Percentiles rank a stretch among this genome's conserved stretches.
Conservation (phyloP, 495 filamentous ascomycete genomes). For the Penicillium egyptiacum region DNA sequence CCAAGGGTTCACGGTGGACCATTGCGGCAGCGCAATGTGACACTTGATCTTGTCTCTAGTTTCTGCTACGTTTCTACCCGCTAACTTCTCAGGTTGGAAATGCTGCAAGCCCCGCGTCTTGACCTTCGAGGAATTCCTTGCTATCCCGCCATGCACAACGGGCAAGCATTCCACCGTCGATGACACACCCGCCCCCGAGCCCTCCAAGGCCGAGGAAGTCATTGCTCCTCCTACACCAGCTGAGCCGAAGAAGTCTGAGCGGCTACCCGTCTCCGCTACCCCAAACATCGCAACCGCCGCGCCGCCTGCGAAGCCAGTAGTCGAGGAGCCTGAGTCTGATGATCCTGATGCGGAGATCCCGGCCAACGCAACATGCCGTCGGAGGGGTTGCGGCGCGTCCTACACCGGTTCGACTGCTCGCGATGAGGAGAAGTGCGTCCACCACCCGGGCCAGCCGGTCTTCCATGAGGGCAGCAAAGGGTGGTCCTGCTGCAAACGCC, state of each 20-base stretch:
- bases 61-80: not conserved
- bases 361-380: constrained; percentile 70
- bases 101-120: constrained; percentile 98
- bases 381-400: constrained; percentile 65
- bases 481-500: constrained; percentile 93
- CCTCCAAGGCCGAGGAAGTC: constrained; percentile 44
- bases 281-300: constrained; percentile 55
- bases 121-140: constrained; percentile 97
- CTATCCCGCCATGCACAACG: constrained; percentile 89
- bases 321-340: constrained; percentile 83
- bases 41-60: not conserved
- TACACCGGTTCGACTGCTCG: constrained; percentile 61
- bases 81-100: constrained; percentile 76
- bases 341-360: constrained; percentile 70
- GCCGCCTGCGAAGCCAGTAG: constrained; percentile 60
- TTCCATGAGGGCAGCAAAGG: constrained; percentile 99
- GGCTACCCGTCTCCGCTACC: constrained; percentile 37
- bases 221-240: constrained; percentile 33
- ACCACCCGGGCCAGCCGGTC: constrained; percentile 82
- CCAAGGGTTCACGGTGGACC: not conserved
- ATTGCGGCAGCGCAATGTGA: not conserved
- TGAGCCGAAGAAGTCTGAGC: constrained; percentile 26
- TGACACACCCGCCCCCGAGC: constrained; percentile 59
- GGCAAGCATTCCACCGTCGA: constrained; percentile 90
- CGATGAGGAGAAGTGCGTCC: constrained; percentile 75